Evolutionary conservation across 208 protist species (phyloP), one percentile per base, ranked within the genome.

Genomic region (Crithidia sp.): DNA sequence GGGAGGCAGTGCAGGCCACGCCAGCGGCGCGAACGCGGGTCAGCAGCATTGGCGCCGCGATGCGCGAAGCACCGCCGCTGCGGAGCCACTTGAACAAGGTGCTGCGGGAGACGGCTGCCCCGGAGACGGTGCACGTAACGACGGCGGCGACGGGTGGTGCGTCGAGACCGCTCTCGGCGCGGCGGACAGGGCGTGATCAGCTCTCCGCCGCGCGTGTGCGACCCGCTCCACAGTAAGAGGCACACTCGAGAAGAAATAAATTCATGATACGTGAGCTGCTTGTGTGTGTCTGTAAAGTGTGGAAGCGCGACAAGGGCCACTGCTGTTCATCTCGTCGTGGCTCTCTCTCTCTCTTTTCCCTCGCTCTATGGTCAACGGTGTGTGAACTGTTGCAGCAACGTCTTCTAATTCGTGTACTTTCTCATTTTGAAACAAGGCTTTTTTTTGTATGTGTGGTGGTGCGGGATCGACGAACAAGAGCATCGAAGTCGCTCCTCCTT

Each of bases 1-100:
- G 12, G 14, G 53, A 3, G 36, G 37, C 9, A 2, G 56, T n/a
- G 5, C 7, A 14, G 16, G 39, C 28, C 1, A 37, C 58, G n/a
- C 13, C 59, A 19, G 67, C 58, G 37, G 67, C 67, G 4, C 74
- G 74, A 2, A 49, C 47, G 16, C 67, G 55, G 9, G 67, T 79
- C 45, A 64, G 61, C 44, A 79, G 67, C 64, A 39, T 70, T 17
- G 43, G 43, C 28, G 59, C 61, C 2, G 28, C 45, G 4, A 41
- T 41, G 4, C 74, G 44, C 6, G 52, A 54, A 7, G 40, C 36
- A 7, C 60, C 19, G 12, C 41, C 65, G 53, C 65, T 17, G 41
- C 52, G 65, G 40, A 65, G 63, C 36, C 28, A 63, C 56, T 65
- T 53, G 4, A 76, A 13, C 47, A 37, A 12, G 16, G 12, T 66